Evolutionary conservation across 2,329 filamentous ascomycete species (phyloP).

Genomic region (Colletotrichum lindemuthianum): DNA sequence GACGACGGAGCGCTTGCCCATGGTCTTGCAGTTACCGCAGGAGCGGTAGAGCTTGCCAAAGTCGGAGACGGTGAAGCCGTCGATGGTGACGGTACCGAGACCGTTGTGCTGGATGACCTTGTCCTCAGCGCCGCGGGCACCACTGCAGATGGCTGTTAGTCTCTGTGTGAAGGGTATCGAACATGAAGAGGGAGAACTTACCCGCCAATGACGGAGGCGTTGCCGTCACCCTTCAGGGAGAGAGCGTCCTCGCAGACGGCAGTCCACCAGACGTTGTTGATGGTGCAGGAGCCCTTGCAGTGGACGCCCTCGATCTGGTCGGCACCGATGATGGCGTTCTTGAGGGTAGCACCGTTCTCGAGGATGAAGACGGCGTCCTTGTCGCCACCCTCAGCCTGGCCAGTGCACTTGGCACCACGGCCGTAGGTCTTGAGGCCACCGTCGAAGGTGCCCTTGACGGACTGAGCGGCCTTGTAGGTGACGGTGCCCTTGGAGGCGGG

Average conservation of each 20-base stretch:
- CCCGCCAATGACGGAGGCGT: slow-evolving; percentile 34
- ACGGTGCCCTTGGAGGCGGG: slow-evolving; percentile 42
- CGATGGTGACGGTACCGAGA: slow-evolving; percentile 36
- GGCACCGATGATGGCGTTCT: slow-evolving; percentile 57
- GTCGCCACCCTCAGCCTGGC: slow-evolving; percentile 54
- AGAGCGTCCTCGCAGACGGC: slow-evolving; percentile 52
- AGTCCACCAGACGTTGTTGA: slow-evolving; percentile 61
- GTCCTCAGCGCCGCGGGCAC: slow-evolving; percentile 33
- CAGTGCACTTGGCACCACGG: slow-evolving; percentile 53
- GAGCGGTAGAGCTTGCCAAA: slow-evolving; percentile 38
- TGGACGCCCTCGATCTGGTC: slow-evolving; percentile 58
- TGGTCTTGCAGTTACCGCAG: slow-evolving; percentile 37
- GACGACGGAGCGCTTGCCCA: slow-evolving; percentile 35
- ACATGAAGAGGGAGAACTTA: background rate
- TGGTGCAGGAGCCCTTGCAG: slow-evolving; percentile 54
- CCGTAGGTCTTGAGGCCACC: slow-evolving; percentile 47
- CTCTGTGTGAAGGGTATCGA: accelerated
- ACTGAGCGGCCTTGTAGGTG: slow-evolving; percentile 37
- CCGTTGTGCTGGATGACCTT: slow-evolving; percentile 38
- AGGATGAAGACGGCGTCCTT: slow-evolving; percentile 56
- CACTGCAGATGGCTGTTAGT: slow-evolving; percentile 14
- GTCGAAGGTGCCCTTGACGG: slow-evolving; percentile 42
- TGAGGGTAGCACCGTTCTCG: slow-evolving; percentile 52
- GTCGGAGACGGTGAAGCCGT: slow-evolving; percentile 35
- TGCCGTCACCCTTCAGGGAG: slow-evolving; percentile 33